Percentiles rank a stretch among this genome's conserved stretches.
Evolutionary conservation across 495 filamentous ascomycete genomes (phyloP).

Genomic region (Sordaria brevicollis): DNA sequence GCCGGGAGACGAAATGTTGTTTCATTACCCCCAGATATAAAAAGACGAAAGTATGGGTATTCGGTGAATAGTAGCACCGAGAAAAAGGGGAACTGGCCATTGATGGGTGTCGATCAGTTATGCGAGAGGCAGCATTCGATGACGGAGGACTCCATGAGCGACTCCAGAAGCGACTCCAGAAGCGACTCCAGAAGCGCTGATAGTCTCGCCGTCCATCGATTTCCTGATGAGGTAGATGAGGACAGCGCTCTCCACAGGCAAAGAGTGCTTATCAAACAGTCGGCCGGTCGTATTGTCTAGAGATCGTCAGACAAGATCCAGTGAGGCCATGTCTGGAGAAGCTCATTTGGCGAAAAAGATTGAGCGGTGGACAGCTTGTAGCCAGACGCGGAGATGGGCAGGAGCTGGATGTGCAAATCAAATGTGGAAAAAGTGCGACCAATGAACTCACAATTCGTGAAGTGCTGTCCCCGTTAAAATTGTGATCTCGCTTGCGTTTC

Average conservation of each 20-base stretch:
- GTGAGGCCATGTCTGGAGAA: not conserved
- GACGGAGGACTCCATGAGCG: too few species aligned
- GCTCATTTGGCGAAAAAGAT: conserved; percentile 5
- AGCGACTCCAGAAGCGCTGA: not conserved
- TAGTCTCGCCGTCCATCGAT: not conserved
- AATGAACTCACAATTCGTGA: not conserved
- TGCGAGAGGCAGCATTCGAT: not conserved
- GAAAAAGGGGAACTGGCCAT: not conserved
- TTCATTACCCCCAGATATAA: not conserved
- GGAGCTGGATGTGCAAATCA: not conserved
- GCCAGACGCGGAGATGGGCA: not conserved
- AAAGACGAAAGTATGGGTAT: not conserved
- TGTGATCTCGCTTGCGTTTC: conserved; percentile 9
- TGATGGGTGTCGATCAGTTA: not conserved
- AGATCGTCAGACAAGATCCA: conserved; percentile 4
- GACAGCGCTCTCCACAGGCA: not conserved
- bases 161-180: not conserved
- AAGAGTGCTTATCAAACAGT: not conserved
- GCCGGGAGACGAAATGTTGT: not conserved
- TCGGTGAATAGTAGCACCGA: not conserved
- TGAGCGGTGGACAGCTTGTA: not conserved
- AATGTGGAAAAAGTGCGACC: conserved; percentile 5
- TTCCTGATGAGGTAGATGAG: not conserved
- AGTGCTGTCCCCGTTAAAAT: not conserved
- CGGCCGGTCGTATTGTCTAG: not conserved